phyloP scores from a whole-genome alignment of 768 basidiomycete species.

The Symmetrospora coprosmae region DNA sequence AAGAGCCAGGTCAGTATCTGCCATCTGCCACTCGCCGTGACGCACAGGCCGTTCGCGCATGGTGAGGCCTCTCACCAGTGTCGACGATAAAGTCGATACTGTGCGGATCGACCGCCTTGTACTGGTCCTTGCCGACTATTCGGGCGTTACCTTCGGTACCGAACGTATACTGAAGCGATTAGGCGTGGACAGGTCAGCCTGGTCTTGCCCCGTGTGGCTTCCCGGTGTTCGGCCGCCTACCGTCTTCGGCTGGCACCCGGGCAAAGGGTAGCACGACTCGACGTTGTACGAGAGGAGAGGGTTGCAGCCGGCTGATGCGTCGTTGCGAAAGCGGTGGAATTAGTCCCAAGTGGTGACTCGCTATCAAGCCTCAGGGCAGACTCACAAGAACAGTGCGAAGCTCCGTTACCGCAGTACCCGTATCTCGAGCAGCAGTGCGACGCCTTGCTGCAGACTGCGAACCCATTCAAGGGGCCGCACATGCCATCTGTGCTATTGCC shows the following conservation, averaged over 20 bases:
- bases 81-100: constrained; percentile 7
- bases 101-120: background rate
- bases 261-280: constrained; percentile 3
- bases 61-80: background rate
- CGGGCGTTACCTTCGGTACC: constrained; percentile 8
- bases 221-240: too few relatives aligned
- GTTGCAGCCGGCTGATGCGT: too few relatives aligned
- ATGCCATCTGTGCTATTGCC: background rate
- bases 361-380: too few relatives aligned
- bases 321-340: too few relatives aligned
- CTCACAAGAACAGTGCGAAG: background rate
- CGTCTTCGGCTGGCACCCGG: constrained; percentile 6
- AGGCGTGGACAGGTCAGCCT: too few relatives aligned
- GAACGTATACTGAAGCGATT: constrained; percentile 10
- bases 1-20: too few relatives aligned
- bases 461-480: background rate
- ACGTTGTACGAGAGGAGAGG: background rate
- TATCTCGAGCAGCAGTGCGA: background rate
- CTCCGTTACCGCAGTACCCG: background rate
- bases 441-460: background rate
- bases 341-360: too few relatives aligned
- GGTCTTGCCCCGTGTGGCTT: too few relatives aligned
- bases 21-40: too few relatives aligned
- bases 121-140: constrained; percentile 1
- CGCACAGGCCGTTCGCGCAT: background rate